Evolutionary conservation across 495 filamentous ascomycete genomes (phyloP), one percentile per base, ranked within the genome.

Genomic region (Neurospora sp.): DNA sequence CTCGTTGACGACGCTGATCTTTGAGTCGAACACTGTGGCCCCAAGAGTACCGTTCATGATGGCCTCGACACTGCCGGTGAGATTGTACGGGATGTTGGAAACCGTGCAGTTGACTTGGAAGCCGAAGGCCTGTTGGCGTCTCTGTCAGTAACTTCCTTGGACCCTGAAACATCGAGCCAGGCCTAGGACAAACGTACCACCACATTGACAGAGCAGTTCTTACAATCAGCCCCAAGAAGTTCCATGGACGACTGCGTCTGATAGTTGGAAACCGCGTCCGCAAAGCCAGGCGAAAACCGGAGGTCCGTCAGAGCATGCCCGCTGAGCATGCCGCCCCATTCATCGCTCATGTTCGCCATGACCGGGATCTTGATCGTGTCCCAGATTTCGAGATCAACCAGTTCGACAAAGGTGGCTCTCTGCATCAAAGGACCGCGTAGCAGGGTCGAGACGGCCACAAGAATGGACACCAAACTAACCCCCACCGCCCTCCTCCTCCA

Each of bases 401-500:
- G 14, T 17, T 61, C 53, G 22, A 61, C 53, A 4, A 8, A 61
- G 22, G 14, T 61, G 7, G 53, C 10, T 61, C 53, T 61, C 0
- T 61, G 53, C 53, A 61, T 61, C 2, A 61, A 27, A 35, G 53
- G 53, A 8, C 53, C 53, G 53, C 53, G 53, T 1, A 61, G 22
- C 1, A 61, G 53, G 6, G 53, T 61, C 27, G 53, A 61, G 27
- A 61, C 35, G 27, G 53, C 53, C 53, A 61, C 53, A 6, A 61
- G 27, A 1, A 61, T 61, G 22, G 53, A 61, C 53, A 61, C 53
- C 53, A 61, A 61, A 35, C 53, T 61, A 17, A 61, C 53, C 1
- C 53, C 53, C 22, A 61, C 53, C 0, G 53, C 53, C 53, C 53
- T 61, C 53, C 53, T 61, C 27, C 53, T 61, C 53, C 53, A 61